A percentile compares a stretch with the other conserved stretches of the same genome.
Evolutionary conservation across 768 basidiomycete species (phyloP).

Genomic region (Tulasnella sp.): DNA sequence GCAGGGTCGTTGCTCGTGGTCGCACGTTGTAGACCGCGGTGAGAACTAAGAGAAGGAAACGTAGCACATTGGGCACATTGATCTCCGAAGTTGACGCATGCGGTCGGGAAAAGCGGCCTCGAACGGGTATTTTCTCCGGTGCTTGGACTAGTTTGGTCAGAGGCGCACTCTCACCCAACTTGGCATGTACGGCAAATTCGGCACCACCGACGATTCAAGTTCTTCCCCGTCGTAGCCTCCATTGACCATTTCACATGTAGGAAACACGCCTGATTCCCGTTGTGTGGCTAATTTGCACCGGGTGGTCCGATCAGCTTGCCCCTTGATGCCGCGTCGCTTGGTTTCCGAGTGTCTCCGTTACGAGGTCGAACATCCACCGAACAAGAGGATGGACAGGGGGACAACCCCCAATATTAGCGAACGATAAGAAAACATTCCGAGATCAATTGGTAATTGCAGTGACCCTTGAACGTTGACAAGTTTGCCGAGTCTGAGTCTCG

Average conservation of each 20-base stretch:
- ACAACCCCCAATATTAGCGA: too few relatives aligned
- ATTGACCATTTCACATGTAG: not conserved
- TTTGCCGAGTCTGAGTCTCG: not conserved
- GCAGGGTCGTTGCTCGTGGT: not conserved
- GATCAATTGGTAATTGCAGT: not conserved
- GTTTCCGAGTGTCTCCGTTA: not conserved
- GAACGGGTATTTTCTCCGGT: not conserved
- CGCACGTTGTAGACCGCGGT: not conserved
- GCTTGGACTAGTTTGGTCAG: not conserved
- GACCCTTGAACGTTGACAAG: not conserved
- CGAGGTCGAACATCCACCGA: not conserved
- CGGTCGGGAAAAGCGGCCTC: not conserved
- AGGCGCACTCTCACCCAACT: not conserved
- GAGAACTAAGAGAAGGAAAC: not conserved
- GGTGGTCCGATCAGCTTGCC: not conserved
- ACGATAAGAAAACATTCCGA: not conserved
- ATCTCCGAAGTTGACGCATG: not conserved
- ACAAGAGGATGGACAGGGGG: too few relatives aligned
- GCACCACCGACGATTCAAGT: not conserved
- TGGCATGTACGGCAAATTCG: not conserved
- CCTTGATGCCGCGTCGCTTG: not conserved
- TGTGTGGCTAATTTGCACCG: not conserved
- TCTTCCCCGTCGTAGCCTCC: too few relatives aligned
- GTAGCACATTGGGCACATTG: slow-evolving; percentile 8
- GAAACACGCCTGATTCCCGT: not conserved